These are phyloP conservation scores for Aureobasidium sp. DNA, from an alignment of 2,329 filamentous ascomycete genomes.

Conservation along the genomic window DNA sequence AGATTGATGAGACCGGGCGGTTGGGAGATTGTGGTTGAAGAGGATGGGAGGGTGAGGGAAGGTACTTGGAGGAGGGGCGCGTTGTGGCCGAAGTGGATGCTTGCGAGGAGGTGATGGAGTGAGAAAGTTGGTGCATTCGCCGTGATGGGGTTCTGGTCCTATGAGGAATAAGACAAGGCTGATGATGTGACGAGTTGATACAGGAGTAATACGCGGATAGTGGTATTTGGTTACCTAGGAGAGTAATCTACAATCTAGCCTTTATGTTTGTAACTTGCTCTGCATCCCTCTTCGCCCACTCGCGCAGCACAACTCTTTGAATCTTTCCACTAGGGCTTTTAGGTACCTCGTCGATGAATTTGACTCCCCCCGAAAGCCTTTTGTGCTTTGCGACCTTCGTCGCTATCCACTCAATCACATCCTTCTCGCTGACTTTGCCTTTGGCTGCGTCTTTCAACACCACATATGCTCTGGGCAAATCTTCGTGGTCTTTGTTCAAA, in stretches of 20 bases:
- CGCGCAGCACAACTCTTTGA: constrained; percentile 46
- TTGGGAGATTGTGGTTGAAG: constrained; percentile 9
- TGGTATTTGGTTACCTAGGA: not conserved
- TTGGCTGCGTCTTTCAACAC: constrained; percentile 23
- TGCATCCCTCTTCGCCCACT: constrained; percentile 50
- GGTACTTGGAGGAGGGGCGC: not conserved
- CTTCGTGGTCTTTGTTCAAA: constrained; percentile 21
- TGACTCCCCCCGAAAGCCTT: constrained; percentile 33
- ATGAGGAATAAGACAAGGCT: no score
- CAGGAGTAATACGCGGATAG: not conserved
- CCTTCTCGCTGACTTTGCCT: constrained; percentile 23
- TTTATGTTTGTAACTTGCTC: constrained; percentile 21
- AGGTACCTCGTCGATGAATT: constrained; percentile 49
- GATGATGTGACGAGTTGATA: not conserved
- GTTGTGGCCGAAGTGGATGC: not conserved
- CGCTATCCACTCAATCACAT: constrained; percentile 30
- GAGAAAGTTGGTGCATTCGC: not conserved
- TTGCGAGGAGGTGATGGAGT: not conserved
- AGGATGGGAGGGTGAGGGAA: constrained; percentile 4
- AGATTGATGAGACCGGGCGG: not conserved
- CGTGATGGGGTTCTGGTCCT: not conserved
- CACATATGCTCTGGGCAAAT: constrained; percentile 29
- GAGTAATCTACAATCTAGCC: constrained; percentile 16
- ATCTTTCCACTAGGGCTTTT: constrained; percentile 53
- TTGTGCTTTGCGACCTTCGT: constrained; percentile 33